phyloP scores from a whole-genome alignment of 2,329 filamentous ascomycete species.

The Pezizomycotina sp. region DNA sequence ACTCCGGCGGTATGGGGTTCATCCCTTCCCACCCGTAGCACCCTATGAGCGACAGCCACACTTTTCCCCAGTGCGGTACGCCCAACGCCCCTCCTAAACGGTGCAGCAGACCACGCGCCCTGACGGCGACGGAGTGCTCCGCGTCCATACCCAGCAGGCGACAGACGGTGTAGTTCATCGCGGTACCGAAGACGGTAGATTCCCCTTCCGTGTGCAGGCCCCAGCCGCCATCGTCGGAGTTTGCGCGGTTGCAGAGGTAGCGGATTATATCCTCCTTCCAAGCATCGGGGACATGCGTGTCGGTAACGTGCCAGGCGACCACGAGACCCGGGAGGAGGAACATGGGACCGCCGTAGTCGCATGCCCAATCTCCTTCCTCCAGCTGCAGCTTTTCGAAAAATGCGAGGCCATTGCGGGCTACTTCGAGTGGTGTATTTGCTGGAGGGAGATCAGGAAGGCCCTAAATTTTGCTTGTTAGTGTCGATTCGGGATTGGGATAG shows the following conservation, averaged over 20 bases:
- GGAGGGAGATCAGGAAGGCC: conserved; percentile 53
- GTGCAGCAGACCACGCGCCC: conserved; percentile 66
- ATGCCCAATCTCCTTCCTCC: conserved; percentile 81
- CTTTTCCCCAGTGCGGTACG: conserved; percentile 90
- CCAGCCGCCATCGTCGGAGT: conserved; percentile 89
- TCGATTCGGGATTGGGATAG: conserved; percentile 1
- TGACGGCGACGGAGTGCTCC: conserved; percentile 71
- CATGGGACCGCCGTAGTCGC: conserved; percentile 95
- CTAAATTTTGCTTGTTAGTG: conserved; percentile 33
- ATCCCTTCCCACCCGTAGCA: conserved; percentile 80
- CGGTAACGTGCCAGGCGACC: conserved; percentile 73
- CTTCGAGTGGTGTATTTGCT: conserved; percentile 55
- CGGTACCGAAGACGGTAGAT: conserved; percentile 77
- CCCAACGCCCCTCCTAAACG: conserved; percentile 70
- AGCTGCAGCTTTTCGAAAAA: conserved; percentile 88
- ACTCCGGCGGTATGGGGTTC: conserved; percentile 80
- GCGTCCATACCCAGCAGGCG: conserved; percentile 68
- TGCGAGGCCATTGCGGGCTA: conserved; percentile 63
- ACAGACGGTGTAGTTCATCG: conserved; percentile 70
- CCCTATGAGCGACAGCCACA: conserved; percentile 75
- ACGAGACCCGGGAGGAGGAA: conserved; percentile 79
- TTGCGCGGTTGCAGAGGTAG: conserved; percentile 71
- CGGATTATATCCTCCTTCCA: conserved; percentile 79
- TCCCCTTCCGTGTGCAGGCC: conserved; percentile 88
- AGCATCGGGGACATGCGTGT: conserved; percentile 65